Evolutionary conservation across 1,284 basidiomycete genomes (phyloP), one percentile per base, ranked within the genome.

Genomic region (Pisolithus thermaeus): DNA sequence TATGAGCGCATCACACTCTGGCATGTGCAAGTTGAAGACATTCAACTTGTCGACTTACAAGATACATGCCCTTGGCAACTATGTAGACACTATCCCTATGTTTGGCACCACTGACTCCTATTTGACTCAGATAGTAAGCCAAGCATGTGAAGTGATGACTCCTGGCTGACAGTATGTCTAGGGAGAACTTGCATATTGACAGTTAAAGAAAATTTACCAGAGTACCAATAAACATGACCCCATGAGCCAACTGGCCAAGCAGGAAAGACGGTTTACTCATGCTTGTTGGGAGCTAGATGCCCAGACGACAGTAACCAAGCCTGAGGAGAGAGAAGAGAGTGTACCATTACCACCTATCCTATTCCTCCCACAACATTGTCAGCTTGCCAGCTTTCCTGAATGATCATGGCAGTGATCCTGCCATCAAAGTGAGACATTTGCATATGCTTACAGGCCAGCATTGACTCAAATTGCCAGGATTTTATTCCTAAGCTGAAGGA

Each of bases 21-120:
- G 28, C 28, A 9, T 2, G 7, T 1, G 11, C 12, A 11, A 5
- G 11, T 12, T 12, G 3, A 61, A 62, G 50, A 18, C 20, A 2
- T 61, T 68, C 52, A 68, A 65, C 47, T 37, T 62, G 5, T 2
- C 8, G 5, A 65, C 58, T 1, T 59, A 59, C 42, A 69, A 69
- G 37, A 22, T 59, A 2, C 66, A 65, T 46, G 49, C 58, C 0
- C 46, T 66, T 0, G 59, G 58, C 3, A 59, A 67, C 18, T 61
- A 61, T 18, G 56, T 46, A 0, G 1, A 0, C 1, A 53, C 51
- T 0, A 60, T 65, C 22, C 28, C 23, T 0, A 14, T 40, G 7
- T 59, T 57, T 23, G 61, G 63, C 7, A 63, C 61, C 7, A 61
- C 55, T 2, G 57, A 59, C 32, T 60, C 57, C 0, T 58, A 62